Conservation (phyloP, 257 asterid genomes). For the Solanum clarkiae region DNA sequence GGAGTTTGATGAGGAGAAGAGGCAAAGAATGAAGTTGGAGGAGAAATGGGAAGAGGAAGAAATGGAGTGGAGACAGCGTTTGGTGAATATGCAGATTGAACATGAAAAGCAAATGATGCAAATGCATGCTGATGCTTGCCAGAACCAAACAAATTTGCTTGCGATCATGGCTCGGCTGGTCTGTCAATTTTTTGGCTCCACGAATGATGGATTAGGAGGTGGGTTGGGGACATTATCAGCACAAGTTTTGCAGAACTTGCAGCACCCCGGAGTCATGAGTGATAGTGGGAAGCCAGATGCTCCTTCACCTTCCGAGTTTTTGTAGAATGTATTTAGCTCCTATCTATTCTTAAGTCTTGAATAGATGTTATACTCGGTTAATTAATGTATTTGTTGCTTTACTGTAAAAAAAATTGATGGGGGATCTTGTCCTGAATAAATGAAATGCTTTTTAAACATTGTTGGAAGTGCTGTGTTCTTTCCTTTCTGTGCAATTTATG, state of each 20-base stretch:
- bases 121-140: conserved; percentile 84
- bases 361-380: neutral
- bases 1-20: conserved; percentile 56
- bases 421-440: conserved; percentile 1
- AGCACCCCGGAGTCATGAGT: conserved; percentile 60
- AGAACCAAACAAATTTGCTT: conserved; percentile 72
- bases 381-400: neutral
- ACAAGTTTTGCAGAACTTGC: conserved; percentile 75
- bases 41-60: conserved; percentile 84
- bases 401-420: conserved; percentile 8
- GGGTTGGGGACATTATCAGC: conserved; percentile 52
- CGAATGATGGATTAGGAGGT: conserved; percentile 52
- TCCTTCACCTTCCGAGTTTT: conserved; percentile 60
- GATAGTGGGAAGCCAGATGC: conserved; percentile 59
- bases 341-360: neutral
- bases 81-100: conserved; percentile 68
- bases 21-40: conserved; percentile 57
- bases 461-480: neutral
- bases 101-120: conserved; percentile 95
- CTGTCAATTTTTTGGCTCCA: conserved; percentile 72
- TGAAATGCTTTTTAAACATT: neutral
- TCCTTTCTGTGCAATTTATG: neutral
- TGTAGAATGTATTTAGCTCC: conserved; percentile 29
- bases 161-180: conserved; percentile 55
- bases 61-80: conserved; percentile 84